Conservation (phyloP, 768 basidiomycete genomes). For the Filobasidium wieringae region DNA sequence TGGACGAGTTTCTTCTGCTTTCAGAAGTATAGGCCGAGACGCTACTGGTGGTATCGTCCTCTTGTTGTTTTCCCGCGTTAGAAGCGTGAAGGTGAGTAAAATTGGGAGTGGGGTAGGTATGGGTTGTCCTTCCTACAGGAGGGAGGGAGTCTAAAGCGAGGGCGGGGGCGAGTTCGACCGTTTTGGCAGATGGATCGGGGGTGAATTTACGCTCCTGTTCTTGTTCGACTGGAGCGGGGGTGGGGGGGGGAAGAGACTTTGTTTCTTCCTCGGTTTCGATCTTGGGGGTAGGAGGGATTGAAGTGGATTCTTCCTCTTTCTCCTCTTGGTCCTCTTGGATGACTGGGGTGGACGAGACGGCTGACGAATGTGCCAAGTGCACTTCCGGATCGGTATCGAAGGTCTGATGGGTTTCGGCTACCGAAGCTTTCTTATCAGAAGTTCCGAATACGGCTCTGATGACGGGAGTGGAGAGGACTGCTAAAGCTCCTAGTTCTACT, state of each 20-base stretch:
- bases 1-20: not conserved
- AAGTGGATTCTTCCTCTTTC: not conserved
- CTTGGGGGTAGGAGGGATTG: not conserved
- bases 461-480: conserved; percentile 33
- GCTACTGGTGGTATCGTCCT: not conserved
- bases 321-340: not conserved
- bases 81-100: not conserved
- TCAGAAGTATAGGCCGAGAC: not conserved
- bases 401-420: not conserved
- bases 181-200: not conserved
- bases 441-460: conserved; percentile 32
- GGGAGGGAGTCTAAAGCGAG: not conserved
- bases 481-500: conserved; percentile 34
- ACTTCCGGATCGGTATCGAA: too few species aligned
- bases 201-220: not conserved
- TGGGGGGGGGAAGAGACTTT: not conserved
- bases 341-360: not conserved
- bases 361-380: not conserved
- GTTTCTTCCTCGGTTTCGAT: not conserved
- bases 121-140: not conserved
- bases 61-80: not conserved
- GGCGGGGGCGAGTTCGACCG: not conserved
- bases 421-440: not conserved
- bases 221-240: not conserved
- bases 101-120: not conserved